These are phyloP conservation scores for Ascocoryne sarcoides DNA, from an alignment of 2,329 filamentous ascomycete genomes.

Conservation along the genomic window DNA sequence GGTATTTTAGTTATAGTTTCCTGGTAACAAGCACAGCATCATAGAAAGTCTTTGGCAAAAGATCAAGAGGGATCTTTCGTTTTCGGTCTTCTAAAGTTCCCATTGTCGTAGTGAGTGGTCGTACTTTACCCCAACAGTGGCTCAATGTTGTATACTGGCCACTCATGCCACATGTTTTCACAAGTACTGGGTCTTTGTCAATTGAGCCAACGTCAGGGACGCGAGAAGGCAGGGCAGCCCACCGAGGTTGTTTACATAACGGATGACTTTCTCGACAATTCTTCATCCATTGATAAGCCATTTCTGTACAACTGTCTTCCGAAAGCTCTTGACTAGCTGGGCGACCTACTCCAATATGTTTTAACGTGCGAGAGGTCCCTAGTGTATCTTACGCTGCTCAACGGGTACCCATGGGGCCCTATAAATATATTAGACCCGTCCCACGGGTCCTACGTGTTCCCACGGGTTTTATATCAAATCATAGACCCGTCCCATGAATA, in stretches of 20 bases:
- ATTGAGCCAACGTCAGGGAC: slow-evolving; percentile 13
- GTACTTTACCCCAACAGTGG: slow-evolving; percentile 11
- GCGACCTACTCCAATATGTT: too few relatives aligned
- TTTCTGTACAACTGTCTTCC: slow-evolving; percentile 1
- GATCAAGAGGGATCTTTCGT: slow-evolving; percentile 1
- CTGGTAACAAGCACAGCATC: slow-evolving; percentile 8
- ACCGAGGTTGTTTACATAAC: background rate
- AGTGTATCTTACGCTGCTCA: too few relatives aligned
- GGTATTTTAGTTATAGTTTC: slow-evolving; percentile 5
- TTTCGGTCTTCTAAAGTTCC: background rate
- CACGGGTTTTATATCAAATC: too few relatives aligned
- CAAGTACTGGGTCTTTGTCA: slow-evolving; percentile 3
- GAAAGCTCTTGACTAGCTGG: too few relatives aligned
- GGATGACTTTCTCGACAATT: slow-evolving; percentile 1
- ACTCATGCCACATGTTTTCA: background rate
- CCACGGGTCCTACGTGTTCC: too few relatives aligned
- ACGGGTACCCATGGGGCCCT: too few relatives aligned
- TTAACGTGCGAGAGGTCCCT: too few relatives aligned
- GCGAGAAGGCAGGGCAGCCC: slow-evolving; percentile 8
- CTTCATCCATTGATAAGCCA: slow-evolving; percentile 5
- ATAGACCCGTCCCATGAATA: too few relatives aligned
- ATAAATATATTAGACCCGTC: too few relatives aligned
- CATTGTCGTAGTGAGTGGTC: slow-evolving; percentile 1
- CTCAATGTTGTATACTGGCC: slow-evolving; percentile 9
- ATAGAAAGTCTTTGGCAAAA: slow-evolving; percentile 7